Base-by-base conservation (phyloP, 306 rosid species). In the Quercus variabilis region DNA sequence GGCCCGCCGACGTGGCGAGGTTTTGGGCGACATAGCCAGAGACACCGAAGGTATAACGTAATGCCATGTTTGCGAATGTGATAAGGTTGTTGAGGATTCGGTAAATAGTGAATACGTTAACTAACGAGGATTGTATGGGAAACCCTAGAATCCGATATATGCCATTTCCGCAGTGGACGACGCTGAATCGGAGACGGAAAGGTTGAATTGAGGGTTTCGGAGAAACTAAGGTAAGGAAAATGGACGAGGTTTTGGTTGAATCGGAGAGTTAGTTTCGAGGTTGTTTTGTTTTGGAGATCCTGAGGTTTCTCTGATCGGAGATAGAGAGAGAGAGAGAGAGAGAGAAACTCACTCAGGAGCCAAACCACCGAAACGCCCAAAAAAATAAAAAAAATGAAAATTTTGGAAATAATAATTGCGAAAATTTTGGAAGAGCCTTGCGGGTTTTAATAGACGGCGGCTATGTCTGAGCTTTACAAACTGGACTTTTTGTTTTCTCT, bases 21-120 rank as follows among this genome's bases (percentile, higher is more conserved):
- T 85, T 93, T 43, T 91, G 94, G 83, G 98, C 98, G 13, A 93
- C 92, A 3, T 91, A 93, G 79, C 98, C 91, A 19, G 99, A 93
- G 84, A 88, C 90, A 77, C 86, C 74, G 21, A 91, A 73, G 60
- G 99, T 91, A 41, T 11, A 91, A 91, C 1, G 97, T 92, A 21
- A 93, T 82, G 99, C 97, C 99, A 95, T 95, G 10, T 75, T 8
- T 13, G 55, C 17, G 25, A 92, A 77, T 43, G 79, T 69, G 81
- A 89, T 38, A 23, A 85, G 71, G 25, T 19, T 35, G 30, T 58
- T 14, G 75, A 86, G 68, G 82, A 75, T 3, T 15, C 76, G 88
- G 83, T 86, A 78, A 87, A 92, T 83, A 11, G 87, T 82, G 83
- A 21, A 74, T 41, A 80, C 68, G 83, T 74, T 23, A 82, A 75